Evolutionary conservation across 179 eudicot species (phyloP), one percentile per base, ranked within the genome.

Genomic region (Beta lomatogona): DNA sequence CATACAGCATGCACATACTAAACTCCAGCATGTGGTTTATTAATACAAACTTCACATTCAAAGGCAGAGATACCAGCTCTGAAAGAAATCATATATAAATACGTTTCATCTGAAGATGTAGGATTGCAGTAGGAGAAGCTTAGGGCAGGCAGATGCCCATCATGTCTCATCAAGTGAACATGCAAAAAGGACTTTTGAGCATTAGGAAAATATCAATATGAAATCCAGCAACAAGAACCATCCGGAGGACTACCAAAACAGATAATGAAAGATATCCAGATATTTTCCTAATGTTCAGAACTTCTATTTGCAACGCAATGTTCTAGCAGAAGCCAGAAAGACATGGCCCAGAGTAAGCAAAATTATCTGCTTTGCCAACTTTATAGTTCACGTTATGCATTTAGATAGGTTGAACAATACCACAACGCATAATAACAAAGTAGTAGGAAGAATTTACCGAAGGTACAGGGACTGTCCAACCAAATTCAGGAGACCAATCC

Each of bases 401-500:
- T 46, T 65, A 73, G 4, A 45, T 59, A 71, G 22, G 22, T 31
- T 72, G 25, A 77, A 19, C 52, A 59, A 5, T 67, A 65, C 22
- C 50, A 72, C 66, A 68, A 59, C 48, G 50, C 6, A 66, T n/a
- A 25, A 71, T 31, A 73, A 73, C 12, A 36, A 28, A 75, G 9
- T 25, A 50, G 59, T 59, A 57, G 15, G 50, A 65, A 71, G 75
- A 75, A 77, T 64, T 52, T 82, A 93, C 98, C 91, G 52, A n/a
- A 75, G 87, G 73, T 63, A 66, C 57, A 64, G 91, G 94, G 75
- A 92, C 66, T 21, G 76, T 85, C 99, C 98, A 94, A 83, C 95
- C 95, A 84, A 28, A 8, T 79, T 89, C 86, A 15, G 81, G 89
- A 81, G 93, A 87, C 98, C 99, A 95, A 64, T 88, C 89, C 79